phyloP scores from a whole-genome alignment of 2,329 filamentous ascomycete genomes.

The Arthrobotrys conoides region DNA sequence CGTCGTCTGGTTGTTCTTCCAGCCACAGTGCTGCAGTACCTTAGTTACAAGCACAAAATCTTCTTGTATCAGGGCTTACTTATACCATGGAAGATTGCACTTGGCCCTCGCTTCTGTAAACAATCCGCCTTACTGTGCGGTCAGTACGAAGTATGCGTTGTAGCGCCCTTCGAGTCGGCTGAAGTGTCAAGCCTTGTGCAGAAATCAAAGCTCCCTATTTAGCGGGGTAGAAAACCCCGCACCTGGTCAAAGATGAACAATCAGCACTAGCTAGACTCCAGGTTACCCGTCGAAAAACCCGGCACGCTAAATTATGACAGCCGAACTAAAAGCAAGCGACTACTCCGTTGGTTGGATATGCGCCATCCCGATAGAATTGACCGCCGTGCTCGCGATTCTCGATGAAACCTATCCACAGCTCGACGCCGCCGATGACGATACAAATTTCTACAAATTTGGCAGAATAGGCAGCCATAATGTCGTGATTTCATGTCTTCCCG shows the following conservation, averaged over 20 bases:
- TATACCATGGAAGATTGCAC: neutral
- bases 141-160: neutral
- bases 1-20: too few relatives aligned
- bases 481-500: slow-evolving; percentile 20
- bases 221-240: slow-evolving; percentile 3
- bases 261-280: neutral
- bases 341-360: slow-evolving; percentile 27
- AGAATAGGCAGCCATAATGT: slow-evolving; percentile 32
- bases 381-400: slow-evolving; percentile 42
- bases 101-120: neutral
- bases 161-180: neutral
- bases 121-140: neutral
- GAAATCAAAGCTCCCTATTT: slow-evolving; percentile 7
- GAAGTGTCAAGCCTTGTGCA: neutral
- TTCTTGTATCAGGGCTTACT: too few relatives aligned
- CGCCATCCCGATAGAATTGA: slow-evolving; percentile 22
- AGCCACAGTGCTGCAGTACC: too few relatives aligned
- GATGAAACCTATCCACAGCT: slow-evolving; percentile 22
- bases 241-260: slow-evolving; percentile 1
- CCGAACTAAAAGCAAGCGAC: slow-evolving; percentile 26
- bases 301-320: slow-evolving; percentile 3
- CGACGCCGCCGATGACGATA: slow-evolving; percentile 2
- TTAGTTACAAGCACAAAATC: too few relatives aligned
- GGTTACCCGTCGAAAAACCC: neutral
- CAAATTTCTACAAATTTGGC: slow-evolving; percentile 24